These are phyloP conservation scores for Cyphellophora attinorum DNA, from an alignment of 2,329 filamentous ascomycete genomes.

Conservation along the genomic window DNA sequence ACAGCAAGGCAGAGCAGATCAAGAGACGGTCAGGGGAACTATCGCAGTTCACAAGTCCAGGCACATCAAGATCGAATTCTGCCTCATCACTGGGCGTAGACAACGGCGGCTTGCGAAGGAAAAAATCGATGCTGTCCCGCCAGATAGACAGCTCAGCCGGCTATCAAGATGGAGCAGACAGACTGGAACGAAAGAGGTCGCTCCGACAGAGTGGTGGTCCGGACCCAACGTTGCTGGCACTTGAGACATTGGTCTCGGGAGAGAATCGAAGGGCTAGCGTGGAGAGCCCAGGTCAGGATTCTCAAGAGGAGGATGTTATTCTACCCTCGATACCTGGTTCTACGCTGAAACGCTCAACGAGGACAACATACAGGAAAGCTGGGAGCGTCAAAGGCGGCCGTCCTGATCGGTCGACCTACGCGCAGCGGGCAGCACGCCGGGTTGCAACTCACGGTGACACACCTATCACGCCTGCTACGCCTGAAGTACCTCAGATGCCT, in stretches of 20 bases:
- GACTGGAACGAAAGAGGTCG: conserved; percentile 65
- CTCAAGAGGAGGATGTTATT: conserved; percentile 55
- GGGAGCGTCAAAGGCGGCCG: conserved; percentile 56
- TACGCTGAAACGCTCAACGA: conserved; percentile 77
- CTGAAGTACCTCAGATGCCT: conserved; percentile 22
- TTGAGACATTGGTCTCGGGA: conserved; percentile 78
- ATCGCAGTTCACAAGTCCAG: conserved; percentile 43
- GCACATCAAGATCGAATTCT: conserved; percentile 13
- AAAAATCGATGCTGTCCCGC: conserved; percentile 90
- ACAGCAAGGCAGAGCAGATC: conserved; percentile 85
- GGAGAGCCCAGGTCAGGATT: conserved; percentile 40
- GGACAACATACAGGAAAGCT: conserved; percentile 82
- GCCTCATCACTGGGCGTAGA: conserved; percentile 14
- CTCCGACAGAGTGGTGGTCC: conserved; percentile 40
- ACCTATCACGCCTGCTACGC: conserved; percentile 10
- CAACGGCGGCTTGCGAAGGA: conserved; percentile 57
- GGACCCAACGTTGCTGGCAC: conserved; percentile 56
- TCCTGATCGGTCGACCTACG: conserved; percentile 64
- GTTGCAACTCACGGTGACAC: conserved; percentile 21
- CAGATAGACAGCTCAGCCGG: conserved; percentile 72
- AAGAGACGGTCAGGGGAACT: conserved; percentile 71
- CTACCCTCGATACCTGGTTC: conserved; percentile 65
- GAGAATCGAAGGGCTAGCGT: conserved; percentile 45
- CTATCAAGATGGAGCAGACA: conserved; percentile 77
- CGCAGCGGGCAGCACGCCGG: conserved; percentile 57